These are phyloP conservation scores for Metschnikowia reukaufii DNA, from an alignment of 805 yeast genomes.

Conservation along the genomic window DNA sequence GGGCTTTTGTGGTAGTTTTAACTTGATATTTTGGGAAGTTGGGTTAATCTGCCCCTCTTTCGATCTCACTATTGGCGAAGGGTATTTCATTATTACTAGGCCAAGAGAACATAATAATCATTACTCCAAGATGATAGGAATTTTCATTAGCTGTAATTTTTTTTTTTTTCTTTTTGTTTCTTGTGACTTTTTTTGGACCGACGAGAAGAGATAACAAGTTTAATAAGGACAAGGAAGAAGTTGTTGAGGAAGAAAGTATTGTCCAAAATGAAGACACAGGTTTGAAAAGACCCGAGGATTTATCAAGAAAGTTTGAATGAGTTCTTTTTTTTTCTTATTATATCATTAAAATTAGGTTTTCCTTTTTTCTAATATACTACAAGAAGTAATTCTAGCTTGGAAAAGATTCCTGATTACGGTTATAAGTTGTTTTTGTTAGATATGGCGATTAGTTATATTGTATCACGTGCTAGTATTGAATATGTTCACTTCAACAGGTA, in stretches of 20 bases:
- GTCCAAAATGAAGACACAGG: not conserved
- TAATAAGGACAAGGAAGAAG: slow-evolving; percentile 19
- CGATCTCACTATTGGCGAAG: slow-evolving; percentile 60
- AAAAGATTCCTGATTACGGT: no score
- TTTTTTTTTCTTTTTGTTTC: slow-evolving; percentile 52
- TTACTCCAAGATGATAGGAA: slow-evolving; percentile 69
- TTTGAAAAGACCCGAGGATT: slow-evolving; percentile 32
- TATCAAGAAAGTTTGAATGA: no score
- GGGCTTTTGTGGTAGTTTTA: slow-evolving; percentile 27
- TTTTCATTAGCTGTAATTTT: slow-evolving; percentile 68
- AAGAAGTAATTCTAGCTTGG: no score
- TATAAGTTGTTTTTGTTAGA: no score
- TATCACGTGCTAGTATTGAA: no score
- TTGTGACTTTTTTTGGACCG: slow-evolving; percentile 56
- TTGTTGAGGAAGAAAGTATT: slow-evolving; percentile 31
- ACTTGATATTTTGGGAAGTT: slow-evolving; percentile 73
- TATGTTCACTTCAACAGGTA: no score
- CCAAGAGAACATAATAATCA: slow-evolving; percentile 37
- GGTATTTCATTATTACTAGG: slow-evolving; percentile 48
- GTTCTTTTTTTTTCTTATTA: no score
- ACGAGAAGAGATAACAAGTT: slow-evolving; percentile 36
- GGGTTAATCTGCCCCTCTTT: slow-evolving; percentile 70
- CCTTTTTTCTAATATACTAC: no score
- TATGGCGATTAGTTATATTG: no score
- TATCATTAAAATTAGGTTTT: no score